Percentiles rank a stretch among this genome's conserved stretches.
Conservation (phyloP, 1,139 yeast genomes). For the Blastobotrys arbuscula region DNA sequence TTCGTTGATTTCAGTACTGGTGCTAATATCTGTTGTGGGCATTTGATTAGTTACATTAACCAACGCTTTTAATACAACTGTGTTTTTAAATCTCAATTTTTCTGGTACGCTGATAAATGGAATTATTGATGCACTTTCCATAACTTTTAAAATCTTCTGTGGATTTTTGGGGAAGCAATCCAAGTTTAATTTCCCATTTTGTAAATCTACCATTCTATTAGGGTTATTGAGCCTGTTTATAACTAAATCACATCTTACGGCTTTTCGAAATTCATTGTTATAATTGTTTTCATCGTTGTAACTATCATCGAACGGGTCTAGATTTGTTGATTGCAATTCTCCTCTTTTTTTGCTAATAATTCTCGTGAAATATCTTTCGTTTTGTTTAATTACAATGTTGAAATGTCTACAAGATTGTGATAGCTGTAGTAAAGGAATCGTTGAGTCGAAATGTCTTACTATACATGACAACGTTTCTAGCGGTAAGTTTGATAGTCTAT, state of each 20-base stretch:
- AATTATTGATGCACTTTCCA: not conserved
- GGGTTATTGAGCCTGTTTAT: not conserved
- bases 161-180: not conserved
- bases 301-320: not conserved
- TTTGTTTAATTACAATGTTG: not conserved
- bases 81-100: not conserved
- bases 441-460: not conserved
- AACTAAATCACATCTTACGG: not conserved
- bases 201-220: not conserved
- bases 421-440: not conserved
- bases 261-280: not conserved
- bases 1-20: not conserved
- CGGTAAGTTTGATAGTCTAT: not conserved
- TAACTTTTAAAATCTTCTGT: not conserved
- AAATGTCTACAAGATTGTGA: not conserved
- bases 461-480: not conserved
- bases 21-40: not conserved
- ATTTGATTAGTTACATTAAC: not conserved
- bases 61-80: not conserved
- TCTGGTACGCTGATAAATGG: not conserved
- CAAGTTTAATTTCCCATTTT: not conserved
- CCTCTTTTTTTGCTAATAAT: not conserved
- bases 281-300: not conserved
- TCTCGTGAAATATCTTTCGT: not conserved
- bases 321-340: not conserved